A percentile compares a stretch with the other conserved stretches of the same genome.
Conservation (phyloP, 345 rosid genomes). For the Arabis alpina region DNA sequence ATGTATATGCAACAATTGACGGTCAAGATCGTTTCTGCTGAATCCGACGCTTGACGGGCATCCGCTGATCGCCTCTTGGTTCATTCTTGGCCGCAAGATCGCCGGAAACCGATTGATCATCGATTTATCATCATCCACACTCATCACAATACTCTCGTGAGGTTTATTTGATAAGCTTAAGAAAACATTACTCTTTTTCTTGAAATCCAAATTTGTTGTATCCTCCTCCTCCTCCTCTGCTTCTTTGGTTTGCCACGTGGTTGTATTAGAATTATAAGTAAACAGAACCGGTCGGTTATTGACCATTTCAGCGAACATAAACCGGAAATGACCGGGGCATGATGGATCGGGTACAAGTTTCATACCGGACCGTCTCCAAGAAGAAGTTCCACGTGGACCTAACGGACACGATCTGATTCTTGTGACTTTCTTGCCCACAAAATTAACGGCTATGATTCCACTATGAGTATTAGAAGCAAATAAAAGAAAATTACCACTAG, state of each 20-base stretch:
- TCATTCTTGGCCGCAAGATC: constrained; percentile 53
- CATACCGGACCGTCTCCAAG: constrained; percentile 83
- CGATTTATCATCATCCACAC: constrained; percentile 30
- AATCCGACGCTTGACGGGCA: constrained; percentile 39
- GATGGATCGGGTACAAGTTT: constrained; percentile 46
- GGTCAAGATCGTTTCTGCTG: constrained; percentile 31
- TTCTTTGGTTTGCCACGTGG: constrained; percentile 55
- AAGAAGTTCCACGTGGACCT: constrained; percentile 81
- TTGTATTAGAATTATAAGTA: constrained; percentile 50
- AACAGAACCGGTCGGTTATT: constrained; percentile 56
- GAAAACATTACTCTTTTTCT: constrained; percentile 38
- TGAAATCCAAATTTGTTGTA: not conserved
- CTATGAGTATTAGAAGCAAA: constrained; percentile 63
- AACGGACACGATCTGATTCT: constrained; percentile 69
- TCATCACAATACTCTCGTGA: constrained; percentile 49
- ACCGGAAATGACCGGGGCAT: constrained; percentile 56
- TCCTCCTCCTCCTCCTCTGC: constrained; percentile 25
- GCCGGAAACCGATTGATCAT: constrained; percentile 27
- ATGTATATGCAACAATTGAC: constrained; percentile 48
- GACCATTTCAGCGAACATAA: constrained; percentile 67
- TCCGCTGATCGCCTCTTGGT: constrained; percentile 15
- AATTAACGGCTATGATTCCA: constrained; percentile 63
- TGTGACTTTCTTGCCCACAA: constrained; percentile 48
- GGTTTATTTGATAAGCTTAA: constrained; percentile 58
- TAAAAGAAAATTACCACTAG: constrained; percentile 59